Conservation (phyloP, 2,329 filamentous ascomycete genomes). For the Fusarium mexicanum region DNA sequence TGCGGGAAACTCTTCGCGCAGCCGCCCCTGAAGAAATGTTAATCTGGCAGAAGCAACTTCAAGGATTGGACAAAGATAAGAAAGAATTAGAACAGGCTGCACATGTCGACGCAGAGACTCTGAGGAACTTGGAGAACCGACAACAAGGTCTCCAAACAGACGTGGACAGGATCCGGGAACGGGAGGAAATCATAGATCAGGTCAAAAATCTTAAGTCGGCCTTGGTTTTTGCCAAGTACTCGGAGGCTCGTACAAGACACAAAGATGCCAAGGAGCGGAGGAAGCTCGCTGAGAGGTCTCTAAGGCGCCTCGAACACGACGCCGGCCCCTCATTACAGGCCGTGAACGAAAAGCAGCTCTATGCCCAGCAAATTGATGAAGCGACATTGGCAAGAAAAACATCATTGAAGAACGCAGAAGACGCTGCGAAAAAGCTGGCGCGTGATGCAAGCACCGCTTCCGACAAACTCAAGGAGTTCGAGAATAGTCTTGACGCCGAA, state of each 20-base stretch:
- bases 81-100: constrained; percentile 69
- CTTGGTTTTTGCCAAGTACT: constrained; percentile 73
- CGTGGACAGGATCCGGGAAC: constrained; percentile 83
- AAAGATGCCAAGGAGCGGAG: constrained; percentile 64
- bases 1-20: constrained; percentile 87
- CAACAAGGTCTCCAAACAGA: constrained; percentile 81
- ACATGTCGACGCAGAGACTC: constrained; percentile 66
- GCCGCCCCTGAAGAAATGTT: constrained; percentile 86
- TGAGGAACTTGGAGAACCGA: constrained; percentile 75
- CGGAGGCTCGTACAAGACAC: constrained; percentile 59
- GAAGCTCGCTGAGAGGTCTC: constrained; percentile 63
- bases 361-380: constrained; percentile 65
- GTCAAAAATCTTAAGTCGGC: constrained; percentile 72
- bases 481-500: constrained; percentile 60
- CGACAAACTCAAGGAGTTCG: constrained; percentile 56
- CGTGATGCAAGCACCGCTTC: constrained; percentile 48
- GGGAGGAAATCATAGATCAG: constrained; percentile 72
- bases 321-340: constrained; percentile 74
- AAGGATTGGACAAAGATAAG: constrained; percentile 72
- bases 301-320: constrained; percentile 67
- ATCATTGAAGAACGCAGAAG: constrained; percentile 64
- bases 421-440: constrained; percentile 56
- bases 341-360: constrained; percentile 75
- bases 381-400: constrained; percentile 65
- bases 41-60: constrained; percentile 79